phyloP scores from a whole-genome alignment of 2,329 filamentous ascomycete species.

The Colletotrichum endophyticum region DNA sequence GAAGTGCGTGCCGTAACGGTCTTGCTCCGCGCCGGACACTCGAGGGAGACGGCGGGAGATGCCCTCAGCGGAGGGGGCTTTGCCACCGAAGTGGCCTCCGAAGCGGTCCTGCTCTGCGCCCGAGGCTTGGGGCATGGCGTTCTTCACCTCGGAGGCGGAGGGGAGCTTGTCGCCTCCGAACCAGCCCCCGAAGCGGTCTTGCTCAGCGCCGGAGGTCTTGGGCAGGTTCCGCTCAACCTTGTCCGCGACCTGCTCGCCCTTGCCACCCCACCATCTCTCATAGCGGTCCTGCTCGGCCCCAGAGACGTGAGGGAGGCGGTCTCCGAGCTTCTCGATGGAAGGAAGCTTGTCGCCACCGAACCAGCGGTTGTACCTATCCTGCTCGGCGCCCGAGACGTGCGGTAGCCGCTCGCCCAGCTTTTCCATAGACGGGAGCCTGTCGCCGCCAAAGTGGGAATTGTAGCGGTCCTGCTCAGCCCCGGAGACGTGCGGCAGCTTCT shows the following conservation, averaged over 20 bases:
- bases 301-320: conserved; percentile 3
- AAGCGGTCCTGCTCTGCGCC: conserved; percentile 19
- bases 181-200: conserved; percentile 22
- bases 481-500: conserved; percentile 1
- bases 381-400: conserved; percentile 17
- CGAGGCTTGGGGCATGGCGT: not conserved
- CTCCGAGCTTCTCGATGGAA: not conserved
- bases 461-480: conserved; percentile 29
- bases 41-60: conserved; percentile 6
- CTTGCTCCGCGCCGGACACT: conserved; percentile 18
- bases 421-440: not conserved
- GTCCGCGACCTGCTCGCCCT: not conserved
- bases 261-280: conserved; percentile 5
- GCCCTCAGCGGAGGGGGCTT: not conserved
- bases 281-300: conserved; percentile 27
- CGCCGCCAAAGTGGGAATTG: conserved; percentile 25
- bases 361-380: conserved; percentile 22
- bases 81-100: conserved; percentile 11
- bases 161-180: conserved; percentile 22
- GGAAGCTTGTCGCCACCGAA: conserved; percentile 21
- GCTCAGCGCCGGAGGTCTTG: conserved; percentile 19
- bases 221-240: conserved; percentile 12
- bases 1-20: conserved; percentile 28
- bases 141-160: conserved; percentile 22
- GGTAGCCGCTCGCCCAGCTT: conserved; percentile 8